These are phyloP conservation scores for Colletotrichum neosansevieriae DNA, from an alignment of 2,329 filamentous ascomycete genomes.

Conservation along the genomic window DNA sequence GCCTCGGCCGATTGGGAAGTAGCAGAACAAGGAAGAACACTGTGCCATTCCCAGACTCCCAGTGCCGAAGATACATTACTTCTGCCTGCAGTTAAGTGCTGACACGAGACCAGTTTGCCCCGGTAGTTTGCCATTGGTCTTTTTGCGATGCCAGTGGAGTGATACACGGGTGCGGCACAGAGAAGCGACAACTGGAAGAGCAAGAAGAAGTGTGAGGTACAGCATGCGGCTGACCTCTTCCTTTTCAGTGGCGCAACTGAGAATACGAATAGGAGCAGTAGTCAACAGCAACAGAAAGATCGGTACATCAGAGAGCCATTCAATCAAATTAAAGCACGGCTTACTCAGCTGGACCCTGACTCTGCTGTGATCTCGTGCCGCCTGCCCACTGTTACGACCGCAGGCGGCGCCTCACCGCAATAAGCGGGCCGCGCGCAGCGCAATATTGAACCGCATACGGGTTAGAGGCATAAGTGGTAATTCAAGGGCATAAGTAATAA, in stretches of 20 bases:
- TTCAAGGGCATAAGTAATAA: too few species aligned
- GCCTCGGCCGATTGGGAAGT: constrained; percentile 29
- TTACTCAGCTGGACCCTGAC: neutral
- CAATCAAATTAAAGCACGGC: neutral
- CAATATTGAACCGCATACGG: too few species aligned
- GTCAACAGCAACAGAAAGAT: too few species aligned
- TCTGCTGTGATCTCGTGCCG: neutral
- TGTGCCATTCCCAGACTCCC: neutral
- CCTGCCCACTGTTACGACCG: too few species aligned
- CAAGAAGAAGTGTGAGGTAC: neutral
- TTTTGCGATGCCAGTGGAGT: neutral
- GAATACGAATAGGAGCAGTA: neutral
- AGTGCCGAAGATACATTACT: neutral
- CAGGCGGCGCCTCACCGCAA: too few species aligned
- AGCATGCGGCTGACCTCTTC: neutral
- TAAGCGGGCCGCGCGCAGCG: too few species aligned
- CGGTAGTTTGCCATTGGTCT: neutral
- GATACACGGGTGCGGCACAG: neutral
- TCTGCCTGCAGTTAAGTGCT: neutral
- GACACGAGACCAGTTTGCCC: neutral
- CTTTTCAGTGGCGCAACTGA: constrained; percentile 1
- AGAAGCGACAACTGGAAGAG: neutral
- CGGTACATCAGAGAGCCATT: neutral
- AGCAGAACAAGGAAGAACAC: neutral
- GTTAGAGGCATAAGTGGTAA: too few species aligned